These are phyloP conservation scores for Corylus heterophylla DNA, from an alignment of 306 rosid species.

Conservation along the genomic window DNA sequence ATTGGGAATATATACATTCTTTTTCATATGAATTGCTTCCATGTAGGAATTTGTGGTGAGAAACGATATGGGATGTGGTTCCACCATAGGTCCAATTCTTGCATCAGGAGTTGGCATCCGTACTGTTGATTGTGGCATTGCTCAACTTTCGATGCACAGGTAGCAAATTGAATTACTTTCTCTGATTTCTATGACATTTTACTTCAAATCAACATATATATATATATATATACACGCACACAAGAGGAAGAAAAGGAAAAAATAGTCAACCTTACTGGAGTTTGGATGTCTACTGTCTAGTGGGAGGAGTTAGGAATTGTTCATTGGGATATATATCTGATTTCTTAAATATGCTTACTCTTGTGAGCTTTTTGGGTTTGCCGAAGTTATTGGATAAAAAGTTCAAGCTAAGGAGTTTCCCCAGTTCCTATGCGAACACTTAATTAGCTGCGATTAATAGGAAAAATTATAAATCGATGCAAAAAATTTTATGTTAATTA, in stretches of 20 bases:
- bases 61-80: constrained; percentile 99
- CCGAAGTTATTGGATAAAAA: background rate
- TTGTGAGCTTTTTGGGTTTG: background rate
- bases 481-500: background rate
- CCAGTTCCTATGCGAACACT: background rate
- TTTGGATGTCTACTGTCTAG: background rate
- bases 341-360: background rate
- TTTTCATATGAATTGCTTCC: background rate
- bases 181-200: background rate
- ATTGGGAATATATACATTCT: background rate
- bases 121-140: constrained; percentile 94
- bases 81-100: constrained; percentile 97
- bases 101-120: constrained; percentile 95
- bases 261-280: background rate
- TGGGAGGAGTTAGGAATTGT: background rate
- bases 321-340: background rate
- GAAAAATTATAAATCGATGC: background rate
- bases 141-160: constrained; percentile 99
- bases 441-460: background rate
- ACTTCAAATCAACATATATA: background rate
- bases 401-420: background rate
- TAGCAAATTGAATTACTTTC: constrained; percentile 33
- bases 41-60: constrained; percentile 89
- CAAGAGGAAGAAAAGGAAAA: background rate
- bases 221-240: no score